These are phyloP conservation scores for Cupressus sempervirens DNA, from an alignment of 75 land plant species.

Conservation along the genomic window DNA sequence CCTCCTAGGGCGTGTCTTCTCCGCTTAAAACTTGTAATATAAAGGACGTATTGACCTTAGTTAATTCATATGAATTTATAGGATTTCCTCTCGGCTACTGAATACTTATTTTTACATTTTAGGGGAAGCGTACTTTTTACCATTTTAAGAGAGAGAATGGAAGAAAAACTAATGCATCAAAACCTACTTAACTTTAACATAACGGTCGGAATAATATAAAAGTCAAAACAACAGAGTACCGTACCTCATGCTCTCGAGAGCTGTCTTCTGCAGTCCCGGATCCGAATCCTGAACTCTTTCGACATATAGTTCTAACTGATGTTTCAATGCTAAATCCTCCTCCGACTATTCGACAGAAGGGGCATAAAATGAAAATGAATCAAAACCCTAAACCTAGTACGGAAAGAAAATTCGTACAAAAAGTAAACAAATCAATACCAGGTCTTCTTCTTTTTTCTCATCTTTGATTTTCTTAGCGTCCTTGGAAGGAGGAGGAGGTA, in stretches of 20 bases:
- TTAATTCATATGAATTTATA: not conserved
- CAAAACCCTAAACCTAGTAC: constrained; percentile 2
- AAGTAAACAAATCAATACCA: constrained; percentile 27
- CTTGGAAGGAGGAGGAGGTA: constrained; percentile 43
- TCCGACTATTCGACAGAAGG: constrained; percentile 56
- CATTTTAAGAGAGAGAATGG: not conserved
- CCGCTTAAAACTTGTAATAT: not conserved
- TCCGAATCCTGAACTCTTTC: constrained; percentile 90
- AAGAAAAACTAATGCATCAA: not conserved
- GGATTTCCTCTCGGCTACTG: not conserved
- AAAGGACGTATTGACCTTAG: not conserved
- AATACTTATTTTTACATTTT: not conserved
- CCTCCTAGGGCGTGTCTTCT: not conserved
- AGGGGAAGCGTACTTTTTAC: not conserved
- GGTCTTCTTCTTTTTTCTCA: constrained; percentile 93
- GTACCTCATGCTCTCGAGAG: constrained; percentile 97
- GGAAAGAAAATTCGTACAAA: not conserved
- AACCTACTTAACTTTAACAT: not conserved
- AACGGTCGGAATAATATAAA: not conserved
- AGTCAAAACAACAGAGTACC: not conserved
- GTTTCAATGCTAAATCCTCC: constrained; percentile 91
- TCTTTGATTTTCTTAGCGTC: constrained; percentile 75
- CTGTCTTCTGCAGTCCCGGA: constrained; percentile 82
- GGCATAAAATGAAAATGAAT: not conserved
- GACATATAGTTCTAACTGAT: constrained; percentile 91